phyloP scores from a whole-genome alignment of 208 protist genomes.

The Naegleria lovaniensis region DNA sequence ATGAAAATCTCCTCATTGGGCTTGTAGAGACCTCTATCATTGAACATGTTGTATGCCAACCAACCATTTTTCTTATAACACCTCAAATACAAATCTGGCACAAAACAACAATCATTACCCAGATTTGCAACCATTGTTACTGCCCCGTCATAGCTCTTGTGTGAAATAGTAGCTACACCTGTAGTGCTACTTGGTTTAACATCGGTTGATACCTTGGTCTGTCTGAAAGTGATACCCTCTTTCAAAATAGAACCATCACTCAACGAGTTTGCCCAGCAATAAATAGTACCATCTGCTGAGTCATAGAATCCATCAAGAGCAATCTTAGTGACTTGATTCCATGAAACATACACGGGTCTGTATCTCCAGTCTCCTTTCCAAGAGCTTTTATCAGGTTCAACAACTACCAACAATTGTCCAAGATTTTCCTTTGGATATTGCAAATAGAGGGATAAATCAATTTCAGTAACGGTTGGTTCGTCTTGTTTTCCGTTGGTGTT shows the following conservation, averaged over 20 bases:
- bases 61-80: neutral
- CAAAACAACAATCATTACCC: neutral
- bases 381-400: neutral
- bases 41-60: neutral
- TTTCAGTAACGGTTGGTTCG: neutral
- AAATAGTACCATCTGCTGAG: neutral
- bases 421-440: neutral
- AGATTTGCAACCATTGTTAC: neutral
- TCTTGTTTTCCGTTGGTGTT: neutral
- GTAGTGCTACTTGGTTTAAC: neutral
- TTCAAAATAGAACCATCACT: neutral
- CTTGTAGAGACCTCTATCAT: conserved; percentile 22
- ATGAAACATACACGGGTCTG: neutral
- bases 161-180: neutral
- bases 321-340: conserved; percentile 4
- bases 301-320: neutral
- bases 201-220: neutral
- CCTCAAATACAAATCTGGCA: neutral
- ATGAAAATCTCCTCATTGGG: conserved; percentile 11
- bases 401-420: neutral
- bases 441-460: neutral
- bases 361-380: neutral
- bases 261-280: neutral
- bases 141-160: neutral
- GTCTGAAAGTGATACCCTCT: neutral